Evolutionary conservation across 805 yeast genomes (phyloP).

Genomic region (Metschnikowia cubensis): DNA sequence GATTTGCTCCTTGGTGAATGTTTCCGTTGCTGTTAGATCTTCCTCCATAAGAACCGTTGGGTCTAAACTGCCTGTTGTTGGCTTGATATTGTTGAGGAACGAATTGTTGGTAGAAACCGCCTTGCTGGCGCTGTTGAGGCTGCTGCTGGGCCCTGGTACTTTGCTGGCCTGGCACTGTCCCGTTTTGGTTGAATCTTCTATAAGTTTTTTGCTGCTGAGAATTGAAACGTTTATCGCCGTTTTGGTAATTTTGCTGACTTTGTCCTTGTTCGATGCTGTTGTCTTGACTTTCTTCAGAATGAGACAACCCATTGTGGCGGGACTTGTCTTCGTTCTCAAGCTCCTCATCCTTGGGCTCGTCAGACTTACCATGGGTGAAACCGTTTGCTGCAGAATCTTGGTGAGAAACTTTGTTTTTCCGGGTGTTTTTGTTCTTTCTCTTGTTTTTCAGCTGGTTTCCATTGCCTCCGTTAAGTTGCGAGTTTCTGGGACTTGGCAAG

Average conservation of each 20-base stretch:
- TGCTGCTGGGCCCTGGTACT: conserved; percentile 17
- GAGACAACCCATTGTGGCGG: neutral
- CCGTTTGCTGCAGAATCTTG: conserved; percentile 9
- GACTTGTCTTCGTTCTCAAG: conserved; percentile 6
- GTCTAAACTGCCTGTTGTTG: conserved; percentile 28
- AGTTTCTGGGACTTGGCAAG: conserved; percentile 34
- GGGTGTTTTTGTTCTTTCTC: conserved; percentile 23
- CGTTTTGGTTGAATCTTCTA: conserved; percentile 26
- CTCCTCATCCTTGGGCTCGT: conserved; percentile 10
- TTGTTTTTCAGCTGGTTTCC: conserved; percentile 23
- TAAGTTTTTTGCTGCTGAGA: conserved; percentile 23
- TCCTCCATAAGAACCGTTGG: conserved; percentile 14
- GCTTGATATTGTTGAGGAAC: conserved; percentile 27
- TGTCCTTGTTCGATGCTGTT: conserved; percentile 7
- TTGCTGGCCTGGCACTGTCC: conserved; percentile 18
- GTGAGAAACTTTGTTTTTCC: conserved; percentile 14
- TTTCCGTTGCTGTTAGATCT: conserved; percentile 21
- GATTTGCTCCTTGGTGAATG: conserved; percentile 12
- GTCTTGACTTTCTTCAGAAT: conserved; percentile 9
- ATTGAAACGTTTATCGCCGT: conserved; percentile 12
- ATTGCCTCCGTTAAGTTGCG: conserved; percentile 16
- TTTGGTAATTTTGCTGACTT: conserved; percentile 9
- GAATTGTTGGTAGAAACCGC: conserved; percentile 26
- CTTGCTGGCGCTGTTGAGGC: conserved; percentile 19
- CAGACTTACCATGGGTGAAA: conserved; percentile 11